Percentiles rank a stretch among this genome's conserved stretches.
phyloP scores from a whole-genome alignment of 2,329 filamentous ascomycete species.

The Dichotomopilus funicola region DNA sequence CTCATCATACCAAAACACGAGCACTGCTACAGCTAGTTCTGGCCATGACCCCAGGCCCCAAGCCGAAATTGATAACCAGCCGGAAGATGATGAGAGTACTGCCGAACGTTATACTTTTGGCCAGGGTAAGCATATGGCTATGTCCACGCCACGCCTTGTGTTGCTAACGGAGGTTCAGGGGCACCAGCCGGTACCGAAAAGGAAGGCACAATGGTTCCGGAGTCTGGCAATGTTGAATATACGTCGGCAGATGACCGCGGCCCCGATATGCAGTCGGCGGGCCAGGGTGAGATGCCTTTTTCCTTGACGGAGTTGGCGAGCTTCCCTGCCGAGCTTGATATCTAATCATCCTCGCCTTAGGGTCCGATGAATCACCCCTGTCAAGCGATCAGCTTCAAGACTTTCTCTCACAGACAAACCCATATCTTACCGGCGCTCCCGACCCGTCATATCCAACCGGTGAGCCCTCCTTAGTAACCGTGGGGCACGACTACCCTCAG shows the following conservation, averaged over 20 bases:
- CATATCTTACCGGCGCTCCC: conserved; percentile 2
- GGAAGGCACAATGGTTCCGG: too few species aligned
- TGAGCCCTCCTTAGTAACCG: neutral
- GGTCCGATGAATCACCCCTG: neutral
- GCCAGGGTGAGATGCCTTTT: neutral
- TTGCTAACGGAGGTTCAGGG: too few species aligned
- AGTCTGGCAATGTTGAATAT: too few species aligned
- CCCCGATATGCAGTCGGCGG: neutral
- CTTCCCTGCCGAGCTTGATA: too few species aligned
- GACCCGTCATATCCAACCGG: neutral
- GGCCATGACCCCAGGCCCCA: neutral
- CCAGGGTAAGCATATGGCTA: too few species aligned
- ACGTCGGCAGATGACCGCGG: too few species aligned
- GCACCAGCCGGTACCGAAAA: too few species aligned
- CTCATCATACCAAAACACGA: neutral
- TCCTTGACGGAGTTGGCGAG: too few species aligned
- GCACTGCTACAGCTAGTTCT: neutral
- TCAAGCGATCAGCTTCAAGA: neutral
- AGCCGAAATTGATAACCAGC: neutral
- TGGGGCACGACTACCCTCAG: neutral
- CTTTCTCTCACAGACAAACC: neutral
- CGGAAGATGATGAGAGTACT: neutral
- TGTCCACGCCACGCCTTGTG: too few species aligned
- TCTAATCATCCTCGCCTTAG: neutral
- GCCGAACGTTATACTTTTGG: too few species aligned